phyloP scores from a whole-genome alignment of 345 rosid genomes.

The Pugionium dolabratum region DNA sequence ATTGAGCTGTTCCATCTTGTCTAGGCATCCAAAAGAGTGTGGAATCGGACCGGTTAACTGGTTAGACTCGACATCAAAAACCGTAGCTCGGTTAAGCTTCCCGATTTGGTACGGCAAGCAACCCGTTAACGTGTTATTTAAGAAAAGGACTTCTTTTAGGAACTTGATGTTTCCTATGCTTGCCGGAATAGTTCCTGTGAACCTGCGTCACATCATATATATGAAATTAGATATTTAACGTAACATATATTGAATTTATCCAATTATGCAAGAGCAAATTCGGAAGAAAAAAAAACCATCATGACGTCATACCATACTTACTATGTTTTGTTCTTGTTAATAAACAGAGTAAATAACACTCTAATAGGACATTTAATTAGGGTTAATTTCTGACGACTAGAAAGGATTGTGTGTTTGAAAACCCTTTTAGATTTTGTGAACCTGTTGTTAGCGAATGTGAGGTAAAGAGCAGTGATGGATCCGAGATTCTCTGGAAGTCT shows the following conservation, averaged over 20 bases:
- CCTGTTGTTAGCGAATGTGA: slow-evolving; percentile 80
- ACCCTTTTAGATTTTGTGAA: neutral
- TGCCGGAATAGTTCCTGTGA: slow-evolving; percentile 66
- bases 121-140: slow-evolving; percentile 67
- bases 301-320: slow-evolving; percentile 4
- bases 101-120: slow-evolving; percentile 82
- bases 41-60: slow-evolving; percentile 70
- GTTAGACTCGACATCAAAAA: slow-evolving; percentile 63
- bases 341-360: slow-evolving; percentile 5
- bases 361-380: neutral
- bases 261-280: neutral
- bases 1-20: slow-evolving; percentile 65
- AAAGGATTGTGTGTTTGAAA: neutral
- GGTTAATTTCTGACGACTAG: neutral
- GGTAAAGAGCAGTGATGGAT: slow-evolving; percentile 55
- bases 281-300: neutral
- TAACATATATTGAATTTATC: neutral
- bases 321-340: neutral
- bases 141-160: slow-evolving; percentile 59
- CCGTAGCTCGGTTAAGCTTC: slow-evolving; percentile 50
- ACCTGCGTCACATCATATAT: slow-evolving; percentile 33
- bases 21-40: slow-evolving; percentile 55
- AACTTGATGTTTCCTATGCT: slow-evolving; percentile 50
- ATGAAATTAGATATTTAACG: neutral
- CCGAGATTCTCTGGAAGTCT: slow-evolving; percentile 57